Conservation (phyloP, 306 rosid genomes). For the barrel medic (Medicago truncatula) region DNA sequence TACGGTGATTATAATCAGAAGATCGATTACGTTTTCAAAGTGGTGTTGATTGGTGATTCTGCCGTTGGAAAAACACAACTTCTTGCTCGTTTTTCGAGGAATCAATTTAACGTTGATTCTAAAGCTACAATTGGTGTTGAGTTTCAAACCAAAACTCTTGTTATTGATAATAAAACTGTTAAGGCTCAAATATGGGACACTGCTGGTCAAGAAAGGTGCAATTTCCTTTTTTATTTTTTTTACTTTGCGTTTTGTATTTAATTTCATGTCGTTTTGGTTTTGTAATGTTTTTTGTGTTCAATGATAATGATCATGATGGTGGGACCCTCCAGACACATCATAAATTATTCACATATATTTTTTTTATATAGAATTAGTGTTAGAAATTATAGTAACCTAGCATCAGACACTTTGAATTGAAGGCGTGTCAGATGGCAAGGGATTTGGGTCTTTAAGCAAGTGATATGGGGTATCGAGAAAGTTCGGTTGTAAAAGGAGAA, state of each 20-base stretch:
- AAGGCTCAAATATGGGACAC: conserved; percentile 92
- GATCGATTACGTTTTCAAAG: conserved; percentile 86
- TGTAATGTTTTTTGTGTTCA: neutral
- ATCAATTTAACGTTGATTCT: conserved; percentile 74
- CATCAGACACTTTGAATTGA: neutral
- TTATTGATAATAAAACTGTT: conserved; percentile 74
- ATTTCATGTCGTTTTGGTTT: neutral
- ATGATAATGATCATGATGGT: neutral
- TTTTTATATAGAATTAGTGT: neutral
- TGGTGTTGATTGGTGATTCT: conserved; percentile 83
- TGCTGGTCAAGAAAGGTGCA: conserved; percentile 87
- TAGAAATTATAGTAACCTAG: neutral
- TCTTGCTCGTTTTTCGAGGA: conserved; percentile 72
- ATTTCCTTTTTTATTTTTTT: neutral
- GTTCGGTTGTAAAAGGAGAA: no score
- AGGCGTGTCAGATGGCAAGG: neutral
- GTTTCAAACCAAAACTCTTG: conserved; percentile 63
- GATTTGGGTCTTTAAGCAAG: no score
- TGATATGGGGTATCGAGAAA: no score
- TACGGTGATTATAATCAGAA: conserved; percentile 57
- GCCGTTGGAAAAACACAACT: conserved; percentile 88
- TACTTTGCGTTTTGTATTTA: neutral
- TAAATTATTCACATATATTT: neutral
- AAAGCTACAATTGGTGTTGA: conserved; percentile 85
- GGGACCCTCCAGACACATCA: neutral